These are phyloP conservation scores for sorghum (Sorghum bicolor) DNA, from an alignment of 176 grass and related monocot species.

Conservation along the genomic window DNA sequence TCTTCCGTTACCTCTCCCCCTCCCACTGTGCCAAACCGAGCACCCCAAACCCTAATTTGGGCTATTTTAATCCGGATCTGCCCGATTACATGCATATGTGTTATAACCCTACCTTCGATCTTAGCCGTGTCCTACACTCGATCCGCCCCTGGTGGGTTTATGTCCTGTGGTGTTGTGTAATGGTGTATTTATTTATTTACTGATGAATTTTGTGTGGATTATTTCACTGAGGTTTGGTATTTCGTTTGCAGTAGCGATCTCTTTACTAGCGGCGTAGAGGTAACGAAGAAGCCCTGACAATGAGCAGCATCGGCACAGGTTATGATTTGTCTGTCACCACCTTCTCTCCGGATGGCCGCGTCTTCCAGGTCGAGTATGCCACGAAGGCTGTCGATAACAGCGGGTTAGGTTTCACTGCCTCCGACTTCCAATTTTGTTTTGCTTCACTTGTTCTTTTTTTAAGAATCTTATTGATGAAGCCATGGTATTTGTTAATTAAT, in stretches of 20 bases:
- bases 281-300: constrained; percentile 8
- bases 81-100: not conserved
- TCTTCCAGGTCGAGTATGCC: constrained; percentile 94
- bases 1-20: not conserved
- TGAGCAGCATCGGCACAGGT: constrained; percentile 95
- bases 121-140: too few species aligned
- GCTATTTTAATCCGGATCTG: not conserved
- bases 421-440: not conserved
- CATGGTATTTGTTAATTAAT: too few species aligned
- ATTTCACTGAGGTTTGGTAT: not conserved
- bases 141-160: not conserved
- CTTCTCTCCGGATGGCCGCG: constrained; percentile 80
- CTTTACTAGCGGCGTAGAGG: not conserved
- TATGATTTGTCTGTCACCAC: constrained; percentile 91
- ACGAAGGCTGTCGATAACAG: constrained; percentile 89
- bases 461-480: too few species aligned
- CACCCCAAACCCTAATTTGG: not conserved
- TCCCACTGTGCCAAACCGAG: not conserved
- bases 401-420: constrained; percentile 47
- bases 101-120: not conserved
- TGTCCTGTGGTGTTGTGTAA: not conserved
- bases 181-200: not conserved
- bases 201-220: not conserved
- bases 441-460: not conserved
- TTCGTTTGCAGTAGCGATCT: not conserved